phyloP scores from a whole-genome alignment of 495 filamentous ascomycete genomes.

The Hypoxylon perforatum region DNA sequence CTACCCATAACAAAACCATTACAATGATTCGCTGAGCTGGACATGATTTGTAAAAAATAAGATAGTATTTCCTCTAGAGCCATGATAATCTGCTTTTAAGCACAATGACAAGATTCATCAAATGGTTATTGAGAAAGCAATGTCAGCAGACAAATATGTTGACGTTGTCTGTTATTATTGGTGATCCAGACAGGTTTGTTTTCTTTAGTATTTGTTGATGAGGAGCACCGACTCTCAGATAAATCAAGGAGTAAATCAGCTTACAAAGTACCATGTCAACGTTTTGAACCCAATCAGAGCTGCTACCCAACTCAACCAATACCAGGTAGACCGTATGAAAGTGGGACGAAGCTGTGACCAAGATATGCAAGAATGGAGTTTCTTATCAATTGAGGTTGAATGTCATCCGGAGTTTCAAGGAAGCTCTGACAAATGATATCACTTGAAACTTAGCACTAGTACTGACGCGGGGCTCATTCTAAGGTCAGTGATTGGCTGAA shows the following conservation, averaged over 20 bases:
- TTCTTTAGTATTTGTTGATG: conserved; percentile 20
- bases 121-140: neutral
- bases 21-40: conserved; percentile 3
- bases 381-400: conserved; percentile 36
- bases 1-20: conserved; percentile 2
- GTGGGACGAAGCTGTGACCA: neutral
- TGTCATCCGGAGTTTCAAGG: conserved; percentile 31
- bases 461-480: conserved; percentile 34
- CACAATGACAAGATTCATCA: neutral
- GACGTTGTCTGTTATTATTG: conserved; percentile 38
- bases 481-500: conserved; percentile 18
- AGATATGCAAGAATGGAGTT: conserved; percentile 28
- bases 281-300: conserved; percentile 2
- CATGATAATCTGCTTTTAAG: neutral
- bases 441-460: neutral
- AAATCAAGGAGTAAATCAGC: neutral
- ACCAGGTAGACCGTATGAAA: too few relatives aligned
- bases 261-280: conserved; percentile 10
- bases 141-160: conserved; percentile 30
- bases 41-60: conserved; percentile 2
- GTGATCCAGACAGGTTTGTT: conserved; percentile 15
- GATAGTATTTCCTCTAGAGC: too few relatives aligned
- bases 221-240: conserved; percentile 2
- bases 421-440: neutral
- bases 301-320: conserved; percentile 1